phyloP scores from a whole-genome alignment of 2,329 filamentous ascomycete species.

The Fusarium pseudonygamai region DNA sequence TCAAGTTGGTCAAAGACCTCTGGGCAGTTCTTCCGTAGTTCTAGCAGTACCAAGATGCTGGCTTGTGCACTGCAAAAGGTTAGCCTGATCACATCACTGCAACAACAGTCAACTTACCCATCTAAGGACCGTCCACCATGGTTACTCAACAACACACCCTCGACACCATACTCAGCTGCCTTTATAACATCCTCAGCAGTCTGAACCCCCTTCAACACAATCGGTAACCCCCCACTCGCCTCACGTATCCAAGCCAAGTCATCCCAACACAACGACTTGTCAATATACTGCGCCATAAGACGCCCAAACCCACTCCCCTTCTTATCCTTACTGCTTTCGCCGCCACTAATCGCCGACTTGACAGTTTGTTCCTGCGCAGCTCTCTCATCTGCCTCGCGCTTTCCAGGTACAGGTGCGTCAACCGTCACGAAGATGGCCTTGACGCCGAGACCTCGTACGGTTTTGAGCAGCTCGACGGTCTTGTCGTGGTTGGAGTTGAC shows the following conservation, averaged over 20 bases:
- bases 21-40: conserved; percentile 59
- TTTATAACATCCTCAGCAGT: conserved; percentile 62
- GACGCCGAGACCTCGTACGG: conserved; percentile 57
- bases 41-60: conserved; percentile 60
- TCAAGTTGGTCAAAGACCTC: conserved; percentile 60
- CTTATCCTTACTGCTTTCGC: conserved; percentile 57
- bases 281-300: conserved; percentile 62
- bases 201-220: conserved; percentile 68
- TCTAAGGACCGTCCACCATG: conserved; percentile 68
- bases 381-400: conserved; percentile 66
- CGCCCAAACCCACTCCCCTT: conserved; percentile 64
- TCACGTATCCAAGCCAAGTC: conserved; percentile 63
- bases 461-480: conserved; percentile 56
- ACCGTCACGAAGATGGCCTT: conserved; percentile 60
- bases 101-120: conserved; percentile 42
- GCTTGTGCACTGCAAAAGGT: conserved; percentile 47
- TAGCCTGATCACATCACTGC: fast-evolving
- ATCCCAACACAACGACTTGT: conserved; percentile 60
- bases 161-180: conserved; percentile 58
- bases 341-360: conserved; percentile 51
- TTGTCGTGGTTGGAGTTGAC: conserved; percentile 61
- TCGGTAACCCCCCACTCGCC: conserved; percentile 53
- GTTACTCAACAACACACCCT: conserved; percentile 66
- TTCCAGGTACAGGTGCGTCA: conserved; percentile 64
- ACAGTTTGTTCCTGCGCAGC: conserved; percentile 57